phyloP scores from a whole-genome alignment of 805 yeast species.

The Candida arabinofermentans region DNA sequence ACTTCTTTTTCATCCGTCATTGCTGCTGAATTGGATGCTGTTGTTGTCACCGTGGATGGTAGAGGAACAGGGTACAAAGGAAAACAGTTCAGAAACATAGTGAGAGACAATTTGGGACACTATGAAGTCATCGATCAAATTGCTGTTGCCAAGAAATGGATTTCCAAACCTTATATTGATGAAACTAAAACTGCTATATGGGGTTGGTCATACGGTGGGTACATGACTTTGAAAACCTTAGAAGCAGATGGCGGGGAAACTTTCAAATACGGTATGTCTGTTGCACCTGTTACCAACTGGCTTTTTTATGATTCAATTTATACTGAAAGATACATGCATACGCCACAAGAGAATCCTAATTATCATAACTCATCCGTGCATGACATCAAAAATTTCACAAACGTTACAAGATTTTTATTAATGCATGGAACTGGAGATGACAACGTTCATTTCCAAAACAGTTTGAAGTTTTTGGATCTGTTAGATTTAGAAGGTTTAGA shows the following conservation, averaged over 20 bases:
- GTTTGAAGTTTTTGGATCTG: constrained; percentile 70
- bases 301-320: constrained; percentile 84
- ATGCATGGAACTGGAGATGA: constrained; percentile 99
- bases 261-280: constrained; percentile 88
- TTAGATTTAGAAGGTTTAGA: constrained; percentile 71
- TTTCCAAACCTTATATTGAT: constrained; percentile 60
- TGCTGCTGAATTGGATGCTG: constrained; percentile 71
- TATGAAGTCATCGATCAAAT: constrained; percentile 87
- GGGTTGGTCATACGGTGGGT: constrained; percentile 99
- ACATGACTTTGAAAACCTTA: constrained; percentile 81
- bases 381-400: constrained; percentile 51
- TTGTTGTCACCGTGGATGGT: constrained; percentile 94
- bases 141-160: constrained; percentile 74
- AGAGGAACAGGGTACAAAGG: constrained; percentile 95
- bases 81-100: constrained; percentile 67
- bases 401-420: constrained; percentile 64
- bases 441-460: constrained; percentile 92
- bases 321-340: constrained; percentile 92
- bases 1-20: constrained; percentile 69
- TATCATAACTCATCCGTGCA: constrained; percentile 56
- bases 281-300: constrained; percentile 98
- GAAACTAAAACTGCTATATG: constrained; percentile 71
- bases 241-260: constrained; percentile 74
- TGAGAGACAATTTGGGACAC: constrained; percentile 77
- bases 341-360: constrained; percentile 60